phyloP scores from a whole-genome alignment of 2,329 filamentous ascomycete genomes.

The Grosmannia serpens region DNA sequence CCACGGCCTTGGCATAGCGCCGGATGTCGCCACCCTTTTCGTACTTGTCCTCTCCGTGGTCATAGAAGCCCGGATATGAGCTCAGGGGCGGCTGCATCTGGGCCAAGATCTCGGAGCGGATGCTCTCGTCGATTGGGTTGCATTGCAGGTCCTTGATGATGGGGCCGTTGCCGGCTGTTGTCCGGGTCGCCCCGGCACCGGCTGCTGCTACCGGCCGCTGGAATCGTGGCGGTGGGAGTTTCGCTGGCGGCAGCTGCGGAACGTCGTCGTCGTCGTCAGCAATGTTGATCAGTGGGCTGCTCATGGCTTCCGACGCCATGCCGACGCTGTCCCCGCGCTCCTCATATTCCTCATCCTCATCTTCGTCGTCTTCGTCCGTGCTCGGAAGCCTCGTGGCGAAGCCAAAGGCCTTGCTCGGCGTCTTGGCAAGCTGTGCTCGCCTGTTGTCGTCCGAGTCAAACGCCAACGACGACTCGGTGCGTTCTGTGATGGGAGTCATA shows the following conservation, averaged over 20 bases:
- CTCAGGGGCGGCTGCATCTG: slow-evolving; percentile 61
- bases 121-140: slow-evolving; percentile 72
- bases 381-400: neutral
- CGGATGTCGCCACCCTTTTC: slow-evolving; percentile 66
- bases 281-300: slow-evolving; percentile 47
- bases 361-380: slow-evolving; percentile 19
- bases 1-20: slow-evolving; percentile 61
- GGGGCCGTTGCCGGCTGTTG: slow-evolving; percentile 41
- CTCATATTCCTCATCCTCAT: slow-evolving; percentile 14
- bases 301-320: slow-evolving; percentile 16
- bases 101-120: slow-evolving; percentile 64
- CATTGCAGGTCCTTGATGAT: slow-evolving; percentile 76
- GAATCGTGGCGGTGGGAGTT: slow-evolving; percentile 31
- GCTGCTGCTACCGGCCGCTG: slow-evolving; percentile 28
- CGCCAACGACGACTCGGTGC: slow-evolving; percentile 79
- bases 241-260: slow-evolving; percentile 1
- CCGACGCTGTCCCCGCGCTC: slow-evolving; percentile 20
- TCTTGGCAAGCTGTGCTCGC: slow-evolving; percentile 54
- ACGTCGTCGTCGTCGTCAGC: slow-evolving; percentile 27
- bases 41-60: slow-evolving; percentile 52
- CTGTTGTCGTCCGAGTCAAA: slow-evolving; percentile 49
- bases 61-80: slow-evolving; percentile 69
- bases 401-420: slow-evolving; percentile 52
- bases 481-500: slow-evolving; percentile 97
- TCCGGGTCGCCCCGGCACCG: slow-evolving; percentile 17